Evolutionary conservation across 305 asterid genomes (phyloP).

Genomic region (Solanum chacoense): DNA sequence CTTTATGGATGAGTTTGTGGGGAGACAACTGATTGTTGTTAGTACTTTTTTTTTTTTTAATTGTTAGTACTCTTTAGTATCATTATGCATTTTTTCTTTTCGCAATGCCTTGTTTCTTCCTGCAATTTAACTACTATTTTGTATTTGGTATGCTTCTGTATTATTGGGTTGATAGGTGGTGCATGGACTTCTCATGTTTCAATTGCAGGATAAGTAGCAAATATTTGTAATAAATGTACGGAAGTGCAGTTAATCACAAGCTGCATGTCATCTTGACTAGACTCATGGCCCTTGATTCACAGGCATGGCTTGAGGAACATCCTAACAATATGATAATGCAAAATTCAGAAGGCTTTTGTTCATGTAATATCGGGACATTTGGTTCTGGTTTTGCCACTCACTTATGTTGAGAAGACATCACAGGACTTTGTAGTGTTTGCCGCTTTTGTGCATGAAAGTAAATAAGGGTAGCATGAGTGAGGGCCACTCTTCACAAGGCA

Average conservation of each 20-base stretch:
- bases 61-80: not conserved
- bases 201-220: not conserved
- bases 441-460: constrained; percentile 11
- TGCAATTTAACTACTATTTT: not conserved
- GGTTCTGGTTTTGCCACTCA: not conserved
- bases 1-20: not conserved
- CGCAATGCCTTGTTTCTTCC: not conserved
- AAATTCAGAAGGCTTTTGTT: not conserved
- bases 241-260: not conserved
- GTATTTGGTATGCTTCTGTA: not conserved
- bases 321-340: not conserved
- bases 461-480: constrained; percentile 31
- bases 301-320: not conserved
- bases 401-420: not conserved
- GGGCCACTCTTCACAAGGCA: constrained; percentile 26
- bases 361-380: not conserved
- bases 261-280: not conserved
- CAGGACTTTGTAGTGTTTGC: not conserved
- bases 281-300: not conserved
- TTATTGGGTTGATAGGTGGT: not conserved
- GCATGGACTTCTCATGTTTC: not conserved
- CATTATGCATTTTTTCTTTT: not conserved
- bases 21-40: not conserved
- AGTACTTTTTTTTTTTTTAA: not conserved
- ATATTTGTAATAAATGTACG: not conserved